Evolutionary conservation across 2,329 filamentous ascomycete genomes (phyloP).

Genomic region (Ophiostoma sp.): DNA sequence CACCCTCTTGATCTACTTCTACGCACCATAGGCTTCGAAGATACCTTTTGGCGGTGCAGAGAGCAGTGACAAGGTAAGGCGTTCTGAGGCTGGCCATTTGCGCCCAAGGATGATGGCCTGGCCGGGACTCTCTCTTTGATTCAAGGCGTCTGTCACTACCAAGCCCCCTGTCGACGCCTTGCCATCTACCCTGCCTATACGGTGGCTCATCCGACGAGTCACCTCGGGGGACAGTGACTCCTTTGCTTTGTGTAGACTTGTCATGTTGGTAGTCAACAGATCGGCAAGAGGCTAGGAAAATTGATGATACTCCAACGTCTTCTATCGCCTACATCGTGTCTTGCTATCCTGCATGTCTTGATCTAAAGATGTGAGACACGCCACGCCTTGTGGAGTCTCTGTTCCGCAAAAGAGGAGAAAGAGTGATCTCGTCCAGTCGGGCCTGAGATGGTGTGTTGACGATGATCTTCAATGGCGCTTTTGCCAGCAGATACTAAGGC

Average conservation of each 20-base stretch:
- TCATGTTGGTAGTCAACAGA: too few relatives aligned
- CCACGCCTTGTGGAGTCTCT: conserved; percentile 1
- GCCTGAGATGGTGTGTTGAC: conserved; percentile 8
- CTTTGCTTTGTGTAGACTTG: neutral
- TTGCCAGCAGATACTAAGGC: neutral
- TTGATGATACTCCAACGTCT: neutral
- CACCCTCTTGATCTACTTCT: neutral
- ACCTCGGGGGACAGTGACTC: neutral
- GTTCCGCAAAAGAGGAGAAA: conserved; percentile 6
- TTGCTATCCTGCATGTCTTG: conserved; percentile 5
- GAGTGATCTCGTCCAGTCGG: neutral
- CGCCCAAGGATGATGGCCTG: neutral
- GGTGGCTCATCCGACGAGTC: neutral
- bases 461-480: neutral
- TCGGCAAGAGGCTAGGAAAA: neutral
- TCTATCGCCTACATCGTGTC: neutral
- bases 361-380: neutral
- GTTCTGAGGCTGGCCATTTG: neutral
- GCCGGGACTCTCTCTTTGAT: neutral
- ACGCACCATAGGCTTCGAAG: neutral
- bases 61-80: neutral
- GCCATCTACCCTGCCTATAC: neutral
- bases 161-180: neutral
- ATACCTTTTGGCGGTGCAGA: neutral
- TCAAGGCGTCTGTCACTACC: neutral